Evolutionary conservation across 495 filamentous ascomycete species (phyloP).

Genomic region (Penicillium alfredii): DNA sequence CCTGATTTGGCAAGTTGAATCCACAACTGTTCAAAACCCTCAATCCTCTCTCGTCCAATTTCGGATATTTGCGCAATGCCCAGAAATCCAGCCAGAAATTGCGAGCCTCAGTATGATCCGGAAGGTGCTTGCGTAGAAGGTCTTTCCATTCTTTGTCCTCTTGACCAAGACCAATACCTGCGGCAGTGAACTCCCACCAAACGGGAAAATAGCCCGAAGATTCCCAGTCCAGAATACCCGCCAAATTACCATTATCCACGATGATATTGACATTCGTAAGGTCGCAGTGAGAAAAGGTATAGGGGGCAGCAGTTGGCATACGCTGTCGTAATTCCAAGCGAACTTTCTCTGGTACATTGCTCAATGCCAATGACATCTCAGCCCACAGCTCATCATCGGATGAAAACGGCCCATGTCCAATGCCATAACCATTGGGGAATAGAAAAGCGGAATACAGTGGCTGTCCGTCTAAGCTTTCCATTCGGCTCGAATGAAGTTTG

Average conservation of each 20-base stretch:
- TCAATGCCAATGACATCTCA: conserved; percentile 13
- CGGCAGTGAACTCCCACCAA: conserved; percentile 28
- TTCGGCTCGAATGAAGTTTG: conserved; percentile 12
- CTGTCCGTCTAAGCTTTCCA: conserved; percentile 16
- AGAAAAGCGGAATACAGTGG: conserved; percentile 16
- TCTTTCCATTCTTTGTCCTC: conserved; percentile 18
- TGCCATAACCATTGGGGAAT: conserved; percentile 3
- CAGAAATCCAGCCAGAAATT: conserved; percentile 13
- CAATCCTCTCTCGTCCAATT: conserved; percentile 8
- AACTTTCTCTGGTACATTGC: conserved; percentile 12
- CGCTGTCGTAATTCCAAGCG: conserved; percentile 12
- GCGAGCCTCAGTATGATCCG: conserved; percentile 10
- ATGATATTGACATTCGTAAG: conserved; percentile 28
- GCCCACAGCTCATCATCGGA: conserved; percentile 23
- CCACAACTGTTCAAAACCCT: conserved; percentile 7
- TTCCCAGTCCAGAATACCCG: conserved; percentile 32
- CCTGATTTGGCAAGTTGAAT: conserved; percentile 3
- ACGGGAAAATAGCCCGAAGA: conserved; percentile 26
- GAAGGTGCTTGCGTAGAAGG: conserved; percentile 13
- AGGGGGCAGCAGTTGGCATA: conserved; percentile 21
- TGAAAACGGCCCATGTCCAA: conserved; percentile 14
- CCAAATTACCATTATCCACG: conserved; percentile 17
- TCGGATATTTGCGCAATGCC: conserved; percentile 8
- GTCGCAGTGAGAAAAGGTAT: conserved; percentile 28
- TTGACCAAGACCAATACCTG: conserved; percentile 7